Percentiles rank a stretch among this genome's conserved stretches.
phyloP scores from a whole-genome alignment of 1,284 basidiomycete genomes.

The Sphagnurus paluster region DNA sequence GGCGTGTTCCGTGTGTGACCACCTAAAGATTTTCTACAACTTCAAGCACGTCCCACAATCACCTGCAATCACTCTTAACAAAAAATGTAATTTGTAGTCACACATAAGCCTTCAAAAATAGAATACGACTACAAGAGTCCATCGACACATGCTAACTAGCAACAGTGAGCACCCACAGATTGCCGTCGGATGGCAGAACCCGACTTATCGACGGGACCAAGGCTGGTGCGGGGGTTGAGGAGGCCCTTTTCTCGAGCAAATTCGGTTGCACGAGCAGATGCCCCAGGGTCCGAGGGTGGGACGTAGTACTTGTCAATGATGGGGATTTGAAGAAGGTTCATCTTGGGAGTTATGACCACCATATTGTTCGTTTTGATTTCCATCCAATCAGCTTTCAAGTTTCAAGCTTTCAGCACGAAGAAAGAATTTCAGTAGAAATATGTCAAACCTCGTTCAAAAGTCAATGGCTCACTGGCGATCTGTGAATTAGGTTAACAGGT shows the following conservation, averaged over 20 bases:
- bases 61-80: not conserved
- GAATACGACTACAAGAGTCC: not conserved
- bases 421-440: not conserved
- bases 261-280: constrained; percentile 60
- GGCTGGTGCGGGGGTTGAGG: constrained; percentile 50
- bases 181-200: constrained; percentile 19
- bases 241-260: constrained; percentile 78
- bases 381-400: constrained; percentile 83
- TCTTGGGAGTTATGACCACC: constrained; percentile 88
- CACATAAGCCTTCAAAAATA: constrained; percentile 2
- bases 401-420: not conserved
- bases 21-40: too few species aligned
- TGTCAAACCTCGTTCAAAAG: constrained; percentile 83
- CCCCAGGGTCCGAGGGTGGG: constrained; percentile 72
- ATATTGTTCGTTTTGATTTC: constrained; percentile 95
- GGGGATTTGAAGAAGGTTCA: constrained; percentile 94
- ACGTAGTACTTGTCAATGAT: constrained; percentile 92
- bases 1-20: constrained; percentile 4
- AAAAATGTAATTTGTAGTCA: not conserved
- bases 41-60: too few species aligned
- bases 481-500: constrained; percentile 25
- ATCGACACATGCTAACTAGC: too few species aligned
- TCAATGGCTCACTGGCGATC: constrained; percentile 91
- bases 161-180: constrained; percentile 15
- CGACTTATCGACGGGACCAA: constrained; percentile 21